Conservation (phyloP, 2,329 filamentous ascomycete genomes). For the Xylaria arbuscula region DNA sequence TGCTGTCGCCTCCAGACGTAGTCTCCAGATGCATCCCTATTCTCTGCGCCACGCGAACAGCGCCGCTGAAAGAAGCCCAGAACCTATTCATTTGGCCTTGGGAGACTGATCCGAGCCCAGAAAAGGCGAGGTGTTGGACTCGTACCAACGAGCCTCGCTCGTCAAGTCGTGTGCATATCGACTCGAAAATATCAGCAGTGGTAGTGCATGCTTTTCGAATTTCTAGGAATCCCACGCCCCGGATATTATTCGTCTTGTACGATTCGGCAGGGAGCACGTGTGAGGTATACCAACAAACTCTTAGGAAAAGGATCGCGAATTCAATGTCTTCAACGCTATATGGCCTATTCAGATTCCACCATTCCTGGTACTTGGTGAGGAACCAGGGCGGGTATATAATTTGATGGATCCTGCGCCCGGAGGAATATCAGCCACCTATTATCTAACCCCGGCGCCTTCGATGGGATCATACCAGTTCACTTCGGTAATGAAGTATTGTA, state of each 20-base stretch:
- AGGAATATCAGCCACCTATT: neutral
- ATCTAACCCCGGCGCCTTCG: neutral
- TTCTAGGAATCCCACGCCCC: conserved; percentile 29
- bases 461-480: conserved; percentile 35
- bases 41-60: conserved; percentile 27
- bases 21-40: conserved; percentile 25
- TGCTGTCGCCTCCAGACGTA: neutral
- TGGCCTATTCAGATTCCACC: conserved; percentile 19
- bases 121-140: conserved; percentile 34
- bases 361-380: conserved; percentile 30
- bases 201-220: conserved; percentile 26
- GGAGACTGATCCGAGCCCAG: conserved; percentile 18
- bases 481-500: conserved; percentile 36
- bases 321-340: conserved; percentile 29
- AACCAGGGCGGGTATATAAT: conserved; percentile 33
- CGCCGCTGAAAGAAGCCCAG: conserved; percentile 28
- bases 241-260: conserved; percentile 28
- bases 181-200: conserved; percentile 15
- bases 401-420: conserved; percentile 32
- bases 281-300: conserved; percentile 35
- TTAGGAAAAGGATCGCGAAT: conserved; percentile 33
- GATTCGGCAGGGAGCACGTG: conserved; percentile 36
- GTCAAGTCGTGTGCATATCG: conserved; percentile 13
- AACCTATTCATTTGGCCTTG: conserved; percentile 24
- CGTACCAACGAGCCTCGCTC: conserved; percentile 27